These are phyloP conservation scores for Diaporthe citri DNA, from an alignment of 2,329 filamentous ascomycete genomes.

Conservation along the genomic window DNA sequence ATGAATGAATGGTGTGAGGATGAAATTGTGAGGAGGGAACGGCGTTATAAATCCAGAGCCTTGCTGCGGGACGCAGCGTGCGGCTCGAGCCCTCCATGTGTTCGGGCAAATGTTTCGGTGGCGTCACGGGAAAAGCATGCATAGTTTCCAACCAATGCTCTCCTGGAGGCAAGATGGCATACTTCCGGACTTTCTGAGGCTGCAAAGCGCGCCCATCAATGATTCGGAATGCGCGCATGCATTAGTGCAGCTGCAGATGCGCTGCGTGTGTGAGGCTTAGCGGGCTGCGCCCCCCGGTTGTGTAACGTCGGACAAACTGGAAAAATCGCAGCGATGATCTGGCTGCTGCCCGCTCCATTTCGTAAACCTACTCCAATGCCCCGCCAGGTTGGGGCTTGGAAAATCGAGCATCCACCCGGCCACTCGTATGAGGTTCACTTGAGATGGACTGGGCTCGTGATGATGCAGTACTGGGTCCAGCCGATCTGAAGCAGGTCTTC, in stretches of 20 bases:
- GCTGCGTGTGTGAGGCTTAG: neutral
- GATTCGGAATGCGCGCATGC: slow-evolving; percentile 7
- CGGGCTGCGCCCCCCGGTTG: slow-evolving; percentile 16
- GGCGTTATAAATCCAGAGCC: neutral
- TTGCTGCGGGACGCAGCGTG: neutral
- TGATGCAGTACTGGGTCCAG: neutral
- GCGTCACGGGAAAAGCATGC: neutral
- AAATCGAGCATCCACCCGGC: neutral
- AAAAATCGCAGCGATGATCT: neutral
- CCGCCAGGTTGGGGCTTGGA: neutral
- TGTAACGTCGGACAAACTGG: neutral
- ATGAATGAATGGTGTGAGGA: neutral
- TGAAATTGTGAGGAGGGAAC: neutral
- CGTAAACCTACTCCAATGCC: neutral
- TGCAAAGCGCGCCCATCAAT: neutral
- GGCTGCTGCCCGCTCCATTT: neutral
- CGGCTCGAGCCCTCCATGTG: too few species aligned
- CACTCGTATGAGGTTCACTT: neutral
- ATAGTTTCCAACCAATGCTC: neutral
- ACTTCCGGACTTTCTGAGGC: neutral
- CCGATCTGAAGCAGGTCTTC: slow-evolving; percentile 27
- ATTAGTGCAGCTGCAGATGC: slow-evolving; percentile 1
- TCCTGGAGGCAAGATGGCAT: neutral
- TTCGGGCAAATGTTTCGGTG: neutral
- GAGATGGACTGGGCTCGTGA: slow-evolving; percentile 27